Evolutionary conservation across 2,329 filamentous ascomycete species (phyloP), one percentile per base, ranked within the genome.

Genomic region (Neonectria sp.): DNA sequence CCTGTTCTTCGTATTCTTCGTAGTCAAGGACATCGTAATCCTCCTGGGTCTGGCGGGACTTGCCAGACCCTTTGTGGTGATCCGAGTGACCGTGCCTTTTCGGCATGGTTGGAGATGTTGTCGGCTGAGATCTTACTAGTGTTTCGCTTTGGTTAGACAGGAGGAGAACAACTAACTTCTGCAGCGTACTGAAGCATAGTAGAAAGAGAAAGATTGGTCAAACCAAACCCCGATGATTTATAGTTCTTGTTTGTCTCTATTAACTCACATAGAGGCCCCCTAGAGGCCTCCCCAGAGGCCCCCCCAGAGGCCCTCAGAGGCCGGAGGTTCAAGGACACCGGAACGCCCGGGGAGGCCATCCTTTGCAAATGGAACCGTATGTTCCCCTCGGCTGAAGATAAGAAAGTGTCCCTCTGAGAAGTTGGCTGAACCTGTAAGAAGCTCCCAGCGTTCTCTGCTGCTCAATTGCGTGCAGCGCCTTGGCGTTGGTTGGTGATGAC

Each of bases 1-100:
- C 29, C 29, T 35, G 31, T 13, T 21, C n/a, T 2, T 35, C 21
- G 43, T 6, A n/a, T 56, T 48, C 2, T 27, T 15, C 56, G 7
- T 71, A 59, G 3, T 74, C 70, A 12, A 71, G 55, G 13, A 63
- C 63, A 2, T 66, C 62, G 4, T 74, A 63, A 6, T 68, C 68
- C 11, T 71, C 53, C 11, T 61, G 60, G 33, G 61, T 27, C 37
- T 55, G 70, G 2, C 49, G 60, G 45, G 67, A 63, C 49, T 59
- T 68, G 24, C 46, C 58, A 7, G 69, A 70, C 2, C 52, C 59
- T n/a, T 58, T 67, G 8, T 58, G 60, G 33, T 60, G 71, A n/a
- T 62, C 55, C 55, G 70, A 71, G 7, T 49, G 63, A 27, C 65
- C 55, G 12, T 53, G 66, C 57, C 65, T 73, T 63, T 61, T 60